Conservation (phyloP, 1,284 basidiomycete genomes). For the Agroathelia rolfsii region DNA sequence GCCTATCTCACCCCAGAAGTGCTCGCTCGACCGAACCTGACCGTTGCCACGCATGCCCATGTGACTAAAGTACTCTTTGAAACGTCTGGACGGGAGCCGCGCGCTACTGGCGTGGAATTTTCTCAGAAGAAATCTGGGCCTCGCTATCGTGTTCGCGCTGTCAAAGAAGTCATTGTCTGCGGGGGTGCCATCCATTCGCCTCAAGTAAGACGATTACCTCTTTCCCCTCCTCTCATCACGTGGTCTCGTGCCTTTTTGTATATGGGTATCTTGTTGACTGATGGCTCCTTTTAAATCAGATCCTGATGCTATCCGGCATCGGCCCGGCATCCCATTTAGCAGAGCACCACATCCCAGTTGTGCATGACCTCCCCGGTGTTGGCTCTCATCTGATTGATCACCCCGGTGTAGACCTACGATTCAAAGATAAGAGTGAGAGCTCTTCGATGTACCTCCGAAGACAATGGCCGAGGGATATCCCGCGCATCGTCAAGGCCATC, state of each 20-base stretch:
- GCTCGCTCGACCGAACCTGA: constrained; percentile 51
- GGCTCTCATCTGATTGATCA: constrained; percentile 31
- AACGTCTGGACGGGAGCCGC: constrained; percentile 25
- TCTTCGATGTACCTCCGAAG: too few species aligned
- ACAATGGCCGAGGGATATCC: constrained; percentile 27
- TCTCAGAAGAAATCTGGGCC: constrained; percentile 23
- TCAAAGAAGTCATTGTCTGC: constrained; percentile 50
- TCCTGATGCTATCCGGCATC: constrained; percentile 26
- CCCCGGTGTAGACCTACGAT: constrained; percentile 26
- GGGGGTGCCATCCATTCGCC: constrained; percentile 19
- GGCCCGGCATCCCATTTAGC: constrained; percentile 25
- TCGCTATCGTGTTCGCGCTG: constrained; percentile 33
- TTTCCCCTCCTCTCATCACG: too few species aligned
- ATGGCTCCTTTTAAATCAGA: too few species aligned
- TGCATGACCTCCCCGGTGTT: constrained; percentile 29
- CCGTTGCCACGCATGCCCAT: constrained; percentile 40
- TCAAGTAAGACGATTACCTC: too few species aligned
- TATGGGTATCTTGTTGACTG: too few species aligned
- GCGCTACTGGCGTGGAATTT: constrained; percentile 56
- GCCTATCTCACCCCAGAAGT: constrained; percentile 58
- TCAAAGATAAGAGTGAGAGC: too few species aligned
- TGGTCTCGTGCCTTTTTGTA: too few species aligned
- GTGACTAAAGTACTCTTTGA: constrained; percentile 55
- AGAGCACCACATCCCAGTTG: constrained; percentile 20
- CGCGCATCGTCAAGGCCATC: constrained; percentile 25